Evolutionary conservation across 805 yeast species (phyloP).

Genomic region (Spathaspora hagerdaliae): DNA sequence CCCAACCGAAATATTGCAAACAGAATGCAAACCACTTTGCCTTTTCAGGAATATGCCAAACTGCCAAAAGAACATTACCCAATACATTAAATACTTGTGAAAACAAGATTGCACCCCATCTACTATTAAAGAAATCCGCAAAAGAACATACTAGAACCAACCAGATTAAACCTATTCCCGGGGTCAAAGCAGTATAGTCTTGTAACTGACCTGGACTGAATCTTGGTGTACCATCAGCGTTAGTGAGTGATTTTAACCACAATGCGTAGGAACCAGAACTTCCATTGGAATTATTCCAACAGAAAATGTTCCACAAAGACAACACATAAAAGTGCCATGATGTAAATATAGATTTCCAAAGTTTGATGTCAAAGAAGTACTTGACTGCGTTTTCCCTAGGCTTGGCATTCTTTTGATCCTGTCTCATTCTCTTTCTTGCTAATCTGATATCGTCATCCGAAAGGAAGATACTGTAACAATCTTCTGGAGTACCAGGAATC

Average conservation of each 20-base stretch:
- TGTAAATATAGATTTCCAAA: slow-evolving; percentile 51
- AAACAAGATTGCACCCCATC: slow-evolving; percentile 52
- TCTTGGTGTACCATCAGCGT: slow-evolving; percentile 21
- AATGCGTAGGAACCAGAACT: slow-evolving; percentile 41
- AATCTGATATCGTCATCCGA: slow-evolving; percentile 33
- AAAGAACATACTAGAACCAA: slow-evolving; percentile 30
- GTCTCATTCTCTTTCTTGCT: slow-evolving; percentile 24
- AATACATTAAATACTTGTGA: slow-evolving; percentile 53
- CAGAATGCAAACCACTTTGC: slow-evolving; percentile 67
- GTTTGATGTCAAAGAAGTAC: slow-evolving; percentile 35
- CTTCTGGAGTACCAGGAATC: slow-evolving; percentile 65
- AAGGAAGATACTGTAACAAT: slow-evolving; percentile 31
- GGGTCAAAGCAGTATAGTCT: slow-evolving; percentile 43
- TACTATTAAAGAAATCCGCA: slow-evolving; percentile 40
- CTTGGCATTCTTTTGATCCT: slow-evolving; percentile 18
- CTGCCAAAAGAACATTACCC: slow-evolving; percentile 53
- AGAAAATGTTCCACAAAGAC: slow-evolving; percentile 50
- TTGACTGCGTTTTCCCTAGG: slow-evolving; percentile 19
- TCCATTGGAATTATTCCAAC: slow-evolving; percentile 60
- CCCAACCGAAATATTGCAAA: slow-evolving; percentile 57
- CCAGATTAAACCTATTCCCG: slow-evolving; percentile 42
- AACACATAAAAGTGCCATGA: slow-evolving; percentile 62
- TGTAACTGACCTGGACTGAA: slow-evolving; percentile 31
- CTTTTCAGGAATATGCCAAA: slow-evolving; percentile 53
- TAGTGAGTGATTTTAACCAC: slow-evolving; percentile 46